phyloP scores from a whole-genome alignment of 305 asterid species.

The Rubia balearica region DNA sequence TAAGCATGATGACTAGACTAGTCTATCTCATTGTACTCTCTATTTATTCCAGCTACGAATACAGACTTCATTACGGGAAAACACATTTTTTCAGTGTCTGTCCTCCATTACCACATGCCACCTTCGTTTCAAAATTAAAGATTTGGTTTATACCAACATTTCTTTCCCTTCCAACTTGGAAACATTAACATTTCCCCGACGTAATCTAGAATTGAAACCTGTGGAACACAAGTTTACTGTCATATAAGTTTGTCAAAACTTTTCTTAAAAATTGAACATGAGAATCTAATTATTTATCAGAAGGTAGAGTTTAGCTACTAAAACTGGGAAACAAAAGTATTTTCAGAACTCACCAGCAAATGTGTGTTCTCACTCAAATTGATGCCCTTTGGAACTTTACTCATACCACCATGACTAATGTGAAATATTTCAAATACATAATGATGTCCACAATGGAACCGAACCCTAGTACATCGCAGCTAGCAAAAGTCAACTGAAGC shows the following conservation, averaged over 20 bases:
- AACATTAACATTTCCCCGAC: conserved; percentile 90
- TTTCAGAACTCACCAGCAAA: conserved; percentile 71
- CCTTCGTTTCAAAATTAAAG: conserved; percentile 97
- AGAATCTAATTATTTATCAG: conserved; percentile 12
- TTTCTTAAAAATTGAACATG: conserved; percentile 7
- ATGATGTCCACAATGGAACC: conserved; percentile 97
- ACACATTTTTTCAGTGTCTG: conserved; percentile 48
- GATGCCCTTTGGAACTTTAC: conserved; percentile 87
- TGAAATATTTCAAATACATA: conserved; percentile 92
- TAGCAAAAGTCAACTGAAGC: too few species aligned
- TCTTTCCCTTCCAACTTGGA: conserved; percentile 97
- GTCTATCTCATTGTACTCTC: too few species aligned
- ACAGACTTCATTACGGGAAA: too few species aligned
- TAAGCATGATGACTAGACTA: too few species aligned
- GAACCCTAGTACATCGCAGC: conserved; percentile 75
- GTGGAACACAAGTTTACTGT: conserved; percentile 3
- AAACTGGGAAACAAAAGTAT: background rate
- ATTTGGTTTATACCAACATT: conserved; percentile 99
- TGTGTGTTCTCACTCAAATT: conserved; percentile 91
- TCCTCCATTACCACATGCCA: conserved; percentile 99
- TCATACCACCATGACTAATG: conserved; percentile 88
- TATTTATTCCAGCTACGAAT: too few species aligned
- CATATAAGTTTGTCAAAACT: background rate
- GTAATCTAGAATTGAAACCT: conserved; percentile 91
- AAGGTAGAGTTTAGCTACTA: background rate